phyloP scores from a whole-genome alignment of 176 grass and related monocot genomes.

The Ananas comosus region DNA sequence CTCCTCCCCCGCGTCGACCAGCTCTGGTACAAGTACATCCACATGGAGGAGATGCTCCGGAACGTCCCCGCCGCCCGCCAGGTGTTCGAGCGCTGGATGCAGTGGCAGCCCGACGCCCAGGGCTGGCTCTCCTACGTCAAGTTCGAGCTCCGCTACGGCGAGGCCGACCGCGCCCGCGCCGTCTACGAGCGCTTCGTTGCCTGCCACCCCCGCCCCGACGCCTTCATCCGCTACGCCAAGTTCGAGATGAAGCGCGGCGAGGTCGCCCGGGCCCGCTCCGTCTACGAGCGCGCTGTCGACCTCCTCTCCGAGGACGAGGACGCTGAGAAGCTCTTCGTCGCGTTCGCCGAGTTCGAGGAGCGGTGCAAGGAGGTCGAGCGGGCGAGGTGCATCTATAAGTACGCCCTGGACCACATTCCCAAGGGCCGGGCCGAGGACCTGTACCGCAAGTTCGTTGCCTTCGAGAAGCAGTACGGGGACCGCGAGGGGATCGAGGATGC shows the following conservation, averaged over 20 bases:
- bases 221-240: slow-evolving; percentile 58
- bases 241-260: slow-evolving; percentile 86
- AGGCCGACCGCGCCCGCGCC: slow-evolving; percentile 38
- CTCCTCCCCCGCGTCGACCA: slow-evolving; percentile 82
- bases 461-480: slow-evolving; percentile 66
- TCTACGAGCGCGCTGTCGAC: slow-evolving; percentile 16
- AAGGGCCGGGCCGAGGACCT: slow-evolving; percentile 69
- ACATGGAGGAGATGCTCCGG: slow-evolving; percentile 80
- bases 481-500: slow-evolving; percentile 53
- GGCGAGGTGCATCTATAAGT: slow-evolving; percentile 16
- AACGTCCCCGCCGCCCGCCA: slow-evolving; percentile 59
- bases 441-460: slow-evolving; percentile 59
- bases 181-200: slow-evolving; percentile 62
- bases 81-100: slow-evolving; percentile 91
- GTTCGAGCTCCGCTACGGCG: slow-evolving; percentile 61
- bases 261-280: neutral
- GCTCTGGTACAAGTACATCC: slow-evolving; percentile 90
- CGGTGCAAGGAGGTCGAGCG: slow-evolving; percentile 19
- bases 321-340: slow-evolving; percentile 18
- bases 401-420: slow-evolving; percentile 12
- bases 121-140: slow-evolving; percentile 84
- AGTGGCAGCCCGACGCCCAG: slow-evolving; percentile 45
- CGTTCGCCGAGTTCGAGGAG: slow-evolving; percentile 30
- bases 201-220: slow-evolving; percentile 42
- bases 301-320: slow-evolving; percentile 18